A percentile compares a stretch with the other conserved stretches of the same genome.
Conservation (phyloP, 2,329 filamentous ascomycete species). For the Claviceps sp. region DNA sequence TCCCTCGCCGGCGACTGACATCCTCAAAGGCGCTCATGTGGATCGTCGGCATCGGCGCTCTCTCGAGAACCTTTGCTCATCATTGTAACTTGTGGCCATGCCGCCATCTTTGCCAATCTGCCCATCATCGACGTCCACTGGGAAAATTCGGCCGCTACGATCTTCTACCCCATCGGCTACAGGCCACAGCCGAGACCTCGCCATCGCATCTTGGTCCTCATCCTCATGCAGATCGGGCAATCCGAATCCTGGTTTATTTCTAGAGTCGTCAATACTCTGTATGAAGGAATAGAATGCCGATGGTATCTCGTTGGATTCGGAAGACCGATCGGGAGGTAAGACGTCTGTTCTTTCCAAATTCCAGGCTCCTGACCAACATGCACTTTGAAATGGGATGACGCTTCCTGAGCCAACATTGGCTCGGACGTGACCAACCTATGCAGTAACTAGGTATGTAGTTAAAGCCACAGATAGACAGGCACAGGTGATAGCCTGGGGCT, state of each 20-base stretch:
- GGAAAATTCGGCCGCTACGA: conserved; percentile 11
- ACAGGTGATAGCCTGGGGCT: no score
- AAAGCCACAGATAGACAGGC: no score
- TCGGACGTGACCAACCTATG: no score
- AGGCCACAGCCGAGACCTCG: conserved; percentile 9
- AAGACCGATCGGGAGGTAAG: no score
- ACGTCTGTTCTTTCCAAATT: no score
- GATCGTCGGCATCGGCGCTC: conserved; percentile 12
- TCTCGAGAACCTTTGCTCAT: conserved; percentile 9
- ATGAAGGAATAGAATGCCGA: no score
- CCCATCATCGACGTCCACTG: conserved; percentile 7
- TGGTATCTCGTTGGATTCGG: no score
- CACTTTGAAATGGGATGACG: no score
- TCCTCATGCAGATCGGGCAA: conserved; percentile 16
- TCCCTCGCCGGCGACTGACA: conserved; percentile 10
- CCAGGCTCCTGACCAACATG: no score
- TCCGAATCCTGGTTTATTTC: conserved; percentile 2
- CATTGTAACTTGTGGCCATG: neutral
- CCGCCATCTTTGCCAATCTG: conserved; percentile 10
- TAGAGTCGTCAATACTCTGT: no score
- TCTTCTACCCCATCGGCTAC: conserved; percentile 12
- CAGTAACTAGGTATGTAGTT: no score
- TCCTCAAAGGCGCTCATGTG: conserved; percentile 7
- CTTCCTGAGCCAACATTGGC: no score
- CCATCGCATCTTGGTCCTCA: conserved; percentile 12